Evolutionary conservation across 352 stramenopile species (phyloP).

Genomic region (Globisporangium spinosum): DNA sequence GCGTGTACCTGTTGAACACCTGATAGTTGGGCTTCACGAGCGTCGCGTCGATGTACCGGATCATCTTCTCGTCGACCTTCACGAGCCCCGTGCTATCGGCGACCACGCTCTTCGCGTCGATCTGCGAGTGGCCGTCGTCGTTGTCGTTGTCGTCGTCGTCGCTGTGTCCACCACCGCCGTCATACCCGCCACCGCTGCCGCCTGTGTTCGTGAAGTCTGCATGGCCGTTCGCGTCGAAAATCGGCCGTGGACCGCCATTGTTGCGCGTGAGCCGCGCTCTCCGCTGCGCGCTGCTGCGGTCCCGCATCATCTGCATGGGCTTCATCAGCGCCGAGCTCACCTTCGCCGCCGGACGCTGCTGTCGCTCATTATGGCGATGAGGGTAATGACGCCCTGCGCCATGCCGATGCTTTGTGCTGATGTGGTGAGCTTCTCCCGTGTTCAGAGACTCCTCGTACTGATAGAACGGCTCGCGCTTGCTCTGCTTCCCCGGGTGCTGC

Average conservation of each 20-base stretch:
- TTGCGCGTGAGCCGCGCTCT: constrained; percentile 1
- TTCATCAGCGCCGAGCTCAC: constrained; percentile 21
- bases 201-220: constrained; percentile 1
- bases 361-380: not conserved
- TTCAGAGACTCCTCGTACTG: constrained; percentile 2
- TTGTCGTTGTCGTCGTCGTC: not conserved
- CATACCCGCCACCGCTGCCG: not conserved
- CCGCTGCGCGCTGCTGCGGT: constrained; percentile 14
- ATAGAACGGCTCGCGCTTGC: constrained; percentile 4
- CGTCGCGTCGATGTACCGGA: constrained; percentile 72
- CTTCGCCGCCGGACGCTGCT: constrained; percentile 8
- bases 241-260: not conserved
- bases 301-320: constrained; percentile 23
- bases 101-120: not conserved
- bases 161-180: not conserved
- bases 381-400: not conserved
- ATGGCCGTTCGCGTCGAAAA: not conserved
- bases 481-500: not conserved
- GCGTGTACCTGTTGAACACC: constrained; percentile 78
- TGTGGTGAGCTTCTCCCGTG: not conserved
- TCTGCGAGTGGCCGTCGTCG: constrained; percentile 5
- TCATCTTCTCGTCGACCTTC: constrained; percentile 40
- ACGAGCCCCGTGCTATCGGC: constrained; percentile 12
- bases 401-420: not conserved
- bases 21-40: constrained; percentile 66